Evolutionary conservation across 768 basidiomycete species (phyloP).

Genomic region (Hygrocybe coccinea): DNA sequence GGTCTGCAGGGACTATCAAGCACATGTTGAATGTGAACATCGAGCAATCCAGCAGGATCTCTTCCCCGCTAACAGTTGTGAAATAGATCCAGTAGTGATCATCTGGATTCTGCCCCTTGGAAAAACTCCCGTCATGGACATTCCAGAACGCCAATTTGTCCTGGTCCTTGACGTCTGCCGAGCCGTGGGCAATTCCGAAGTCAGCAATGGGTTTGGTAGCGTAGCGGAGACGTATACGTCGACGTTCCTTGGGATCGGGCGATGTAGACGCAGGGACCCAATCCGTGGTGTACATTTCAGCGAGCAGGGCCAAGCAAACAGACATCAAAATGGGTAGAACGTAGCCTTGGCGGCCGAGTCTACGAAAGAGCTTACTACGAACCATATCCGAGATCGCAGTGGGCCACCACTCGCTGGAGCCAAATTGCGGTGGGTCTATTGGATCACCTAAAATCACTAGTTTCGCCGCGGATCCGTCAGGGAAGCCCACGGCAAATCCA

Average conservation of each 20-base stretch:
- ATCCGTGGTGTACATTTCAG: slow-evolving; percentile 40
- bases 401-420: slow-evolving; percentile 33
- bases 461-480: slow-evolving; percentile 24
- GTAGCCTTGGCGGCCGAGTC: slow-evolving; percentile 33
- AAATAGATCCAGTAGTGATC: slow-evolving; percentile 52
- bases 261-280: slow-evolving; percentile 12
- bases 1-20: slow-evolving; percentile 12
- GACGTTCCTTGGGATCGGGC: slow-evolving; percentile 16
- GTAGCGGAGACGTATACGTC: slow-evolving; percentile 34
- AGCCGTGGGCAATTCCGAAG: slow-evolving; percentile 40
- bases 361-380: slow-evolving; percentile 25
- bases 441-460: slow-evolving; percentile 28
- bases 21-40: slow-evolving; percentile 44
- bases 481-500: slow-evolving; percentile 10
- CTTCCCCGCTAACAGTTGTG: slow-evolving; percentile 38
- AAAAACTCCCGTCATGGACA: slow-evolving; percentile 19
- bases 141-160: slow-evolving; percentile 36
- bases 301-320: slow-evolving; percentile 31
- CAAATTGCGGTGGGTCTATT: neutral
- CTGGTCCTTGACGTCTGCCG: slow-evolving; percentile 28
- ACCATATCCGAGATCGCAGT: slow-evolving; percentile 21
- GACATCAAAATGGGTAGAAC: slow-evolving; percentile 32
- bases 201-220: slow-evolving; percentile 39
- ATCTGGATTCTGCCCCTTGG: slow-evolving; percentile 37
- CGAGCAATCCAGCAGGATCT: slow-evolving; percentile 36